Evolutionary conservation across 306 rosid species (phyloP).

Genomic region (Hippophae gyantsensis): DNA sequence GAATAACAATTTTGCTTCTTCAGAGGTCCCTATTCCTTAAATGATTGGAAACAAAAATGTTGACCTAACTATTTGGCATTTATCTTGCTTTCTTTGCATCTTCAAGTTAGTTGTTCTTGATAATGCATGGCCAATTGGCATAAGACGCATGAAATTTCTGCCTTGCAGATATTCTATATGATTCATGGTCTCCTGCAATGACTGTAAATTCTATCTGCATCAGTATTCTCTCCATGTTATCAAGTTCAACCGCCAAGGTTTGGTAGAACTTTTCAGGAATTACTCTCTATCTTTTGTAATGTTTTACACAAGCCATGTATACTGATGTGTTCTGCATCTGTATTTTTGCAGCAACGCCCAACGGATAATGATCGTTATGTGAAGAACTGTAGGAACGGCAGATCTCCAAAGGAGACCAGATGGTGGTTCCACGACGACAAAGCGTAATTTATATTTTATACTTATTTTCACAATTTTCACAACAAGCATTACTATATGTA

Average conservation of each 20-base stretch:
- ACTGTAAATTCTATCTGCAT: slow-evolving; percentile 31
- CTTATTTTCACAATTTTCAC: slow-evolving; percentile 4
- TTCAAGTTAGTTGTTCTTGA: not conserved
- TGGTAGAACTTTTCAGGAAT: not conserved
- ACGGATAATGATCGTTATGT: slow-evolving; percentile 32
- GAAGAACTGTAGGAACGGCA: slow-evolving; percentile 32
- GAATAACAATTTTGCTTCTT: not conserved
- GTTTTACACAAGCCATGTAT: not conserved
- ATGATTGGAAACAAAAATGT: not conserved
- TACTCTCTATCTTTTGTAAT: not conserved
- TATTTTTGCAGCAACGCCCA: slow-evolving; percentile 31
- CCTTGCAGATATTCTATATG: slow-evolving; percentile 32
- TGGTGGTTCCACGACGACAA: slow-evolving; percentile 43
- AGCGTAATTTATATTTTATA: slow-evolving; percentile 16
- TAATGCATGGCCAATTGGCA: too few species aligned
- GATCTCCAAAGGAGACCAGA: slow-evolving; percentile 38
- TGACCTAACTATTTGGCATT: not conserved
- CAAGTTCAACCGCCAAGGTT: slow-evolving; percentile 33
- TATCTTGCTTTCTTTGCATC: not conserved
- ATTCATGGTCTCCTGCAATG: slow-evolving; percentile 44
- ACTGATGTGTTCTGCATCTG: not conserved
- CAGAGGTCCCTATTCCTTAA: not conserved
- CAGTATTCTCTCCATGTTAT: slow-evolving; percentile 37
- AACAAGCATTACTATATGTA: not conserved
- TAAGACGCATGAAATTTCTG: not conserved